Conservation (phyloP, 139 green algal genomes). For the Axilococcus clingmanii region DNA sequence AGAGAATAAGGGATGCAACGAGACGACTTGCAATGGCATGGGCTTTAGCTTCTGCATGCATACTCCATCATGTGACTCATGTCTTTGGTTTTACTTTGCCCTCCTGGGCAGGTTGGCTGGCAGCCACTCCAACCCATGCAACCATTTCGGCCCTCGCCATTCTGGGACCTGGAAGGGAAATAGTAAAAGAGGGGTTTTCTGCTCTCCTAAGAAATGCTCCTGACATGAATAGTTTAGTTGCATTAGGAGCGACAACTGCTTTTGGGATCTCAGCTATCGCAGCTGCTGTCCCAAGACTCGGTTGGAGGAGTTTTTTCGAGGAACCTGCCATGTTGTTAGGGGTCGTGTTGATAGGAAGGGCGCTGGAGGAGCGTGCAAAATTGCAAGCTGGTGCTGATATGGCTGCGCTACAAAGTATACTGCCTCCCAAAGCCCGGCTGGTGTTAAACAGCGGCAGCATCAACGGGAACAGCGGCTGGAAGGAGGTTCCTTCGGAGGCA, state of each 20-base stretch:
- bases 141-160: conserved; percentile 67
- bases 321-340: conserved; percentile 95
- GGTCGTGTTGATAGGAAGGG: conserved; percentile 81
- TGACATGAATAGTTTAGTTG: conserved; percentile 98
- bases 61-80: conserved; percentile 65
- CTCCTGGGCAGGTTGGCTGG: conserved; percentile 48
- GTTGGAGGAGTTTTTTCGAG: conserved; percentile 95
- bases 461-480: conserved; percentile 22
- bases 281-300: conserved; percentile 47
- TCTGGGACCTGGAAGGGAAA: conserved; percentile 64
- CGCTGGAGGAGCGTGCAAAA: conserved; percentile 89
- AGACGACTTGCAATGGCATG: conserved; percentile 58
- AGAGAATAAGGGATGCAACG: conserved; percentile 41
- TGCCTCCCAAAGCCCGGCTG: conserved; percentile 69
- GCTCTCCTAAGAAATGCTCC: conserved; percentile 55
- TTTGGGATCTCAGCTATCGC: conserved; percentile 79
- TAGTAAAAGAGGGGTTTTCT: conserved; percentile 59
- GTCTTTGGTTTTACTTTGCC: conserved; percentile 35
- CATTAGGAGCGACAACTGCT: conserved; percentile 69
- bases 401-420: conserved; percentile 72
- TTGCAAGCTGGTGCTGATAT: conserved; percentile 83
- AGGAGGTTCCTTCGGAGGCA: conserved; percentile 54
- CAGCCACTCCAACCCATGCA: conserved; percentile 54
- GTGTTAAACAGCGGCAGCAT: conserved; percentile 42
- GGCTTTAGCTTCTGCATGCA: conserved; percentile 61